Base-by-base conservation (phyloP, 1,284 basidiomycete species). In the Quambalaria eucalypti region DNA sequence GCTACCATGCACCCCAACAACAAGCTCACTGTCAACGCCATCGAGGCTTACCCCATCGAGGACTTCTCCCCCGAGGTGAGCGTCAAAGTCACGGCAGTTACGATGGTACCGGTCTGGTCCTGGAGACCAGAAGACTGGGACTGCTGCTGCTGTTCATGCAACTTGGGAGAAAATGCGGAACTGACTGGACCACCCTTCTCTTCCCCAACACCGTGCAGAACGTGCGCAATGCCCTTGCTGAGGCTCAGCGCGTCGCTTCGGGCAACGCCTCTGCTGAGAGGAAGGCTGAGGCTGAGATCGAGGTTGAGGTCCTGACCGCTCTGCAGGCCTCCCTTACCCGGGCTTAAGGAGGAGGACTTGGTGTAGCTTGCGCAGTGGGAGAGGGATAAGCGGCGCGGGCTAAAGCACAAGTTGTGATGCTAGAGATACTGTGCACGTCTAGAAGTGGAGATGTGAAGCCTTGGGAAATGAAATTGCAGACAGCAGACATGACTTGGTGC, bases 1-100 rank as follows among this genome's bases (percentile, higher is more conserved):
- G 93, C 95, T 55, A 96, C 88, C 58, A 89, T 99, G 50, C 95
- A 98, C 79, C 89, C 90, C 51, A 91, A 92, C 81, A 99, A 97
- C 83, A 85, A 83, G 69, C 81, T 98, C 58, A 96, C 93, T 44
- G 87, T 98, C 77, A 98, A 98, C 79, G 90, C 87, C 60, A 86
- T 98, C 54, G 95, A 98, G 82, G 95, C 88, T 60, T 93, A 91
- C 70, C 85, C 89, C 46, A 80, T 99, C 31, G 91, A 95, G 61
- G 81, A 86, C 54, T 97, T 95, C 79, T 92, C 90, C 2, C 66
- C 81, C 21, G 90, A 93, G 81, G 89, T 88, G 64, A 36, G 81
- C 71, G 19, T 31, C 44, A 5, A 31, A n/a, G 26, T 31, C 5
- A 9, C 16, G n/a, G n/a, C n/a, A n/a, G n/a, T n/a, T n/a, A n/a